Evolutionary conservation across 192 early-diverging fungal species (phyloP).

Genomic region (Coemansia sp.): DNA sequence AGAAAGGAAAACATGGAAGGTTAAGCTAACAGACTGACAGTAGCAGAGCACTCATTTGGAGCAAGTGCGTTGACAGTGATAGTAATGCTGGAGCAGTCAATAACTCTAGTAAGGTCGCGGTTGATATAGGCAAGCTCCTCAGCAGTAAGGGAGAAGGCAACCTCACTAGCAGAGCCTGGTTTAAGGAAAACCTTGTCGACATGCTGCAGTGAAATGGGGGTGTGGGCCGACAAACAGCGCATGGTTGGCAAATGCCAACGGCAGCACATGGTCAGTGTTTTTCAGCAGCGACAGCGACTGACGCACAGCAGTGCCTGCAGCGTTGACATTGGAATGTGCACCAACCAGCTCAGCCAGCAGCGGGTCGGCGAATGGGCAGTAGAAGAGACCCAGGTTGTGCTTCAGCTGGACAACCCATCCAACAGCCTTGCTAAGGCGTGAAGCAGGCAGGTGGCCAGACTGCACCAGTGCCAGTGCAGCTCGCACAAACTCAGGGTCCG

Average conservation of each 20-base stretch:
- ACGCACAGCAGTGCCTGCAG: constrained; percentile 52
- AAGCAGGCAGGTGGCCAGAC: constrained; percentile 23
- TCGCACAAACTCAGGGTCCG: constrained; percentile 38
- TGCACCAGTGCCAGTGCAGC: constrained; percentile 44
- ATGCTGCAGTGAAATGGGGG: constrained; percentile 54
- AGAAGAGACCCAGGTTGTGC: constrained; percentile 62
- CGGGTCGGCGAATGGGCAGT: constrained; percentile 38
- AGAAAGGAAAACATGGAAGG: not conserved
- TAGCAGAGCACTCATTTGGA: constrained; percentile 25
- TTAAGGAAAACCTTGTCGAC: constrained; percentile 51
- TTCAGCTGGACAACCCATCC: constrained; percentile 62
- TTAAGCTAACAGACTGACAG: constrained; percentile 15
- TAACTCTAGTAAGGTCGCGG: constrained; percentile 19
- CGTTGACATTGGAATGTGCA: constrained; percentile 43
- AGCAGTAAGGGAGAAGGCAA: constrained; percentile 33
- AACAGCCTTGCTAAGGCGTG: constrained; percentile 54
- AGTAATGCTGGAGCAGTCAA: constrained; percentile 35
- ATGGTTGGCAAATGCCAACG: constrained; percentile 43
- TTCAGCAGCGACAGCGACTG: constrained; percentile 62
- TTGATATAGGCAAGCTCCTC: constrained; percentile 44
- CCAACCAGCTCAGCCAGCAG: constrained; percentile 44
- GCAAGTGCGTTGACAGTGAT: constrained; percentile 38
- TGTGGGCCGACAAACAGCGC: constrained; percentile 60
- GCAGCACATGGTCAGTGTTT: constrained; percentile 51
- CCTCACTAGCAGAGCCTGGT: constrained; percentile 9